These are phyloP conservation scores for Cyclostephanos invisitatus DNA, from an alignment of 108 stramenopile genomes.

Conservation along the genomic window DNA sequence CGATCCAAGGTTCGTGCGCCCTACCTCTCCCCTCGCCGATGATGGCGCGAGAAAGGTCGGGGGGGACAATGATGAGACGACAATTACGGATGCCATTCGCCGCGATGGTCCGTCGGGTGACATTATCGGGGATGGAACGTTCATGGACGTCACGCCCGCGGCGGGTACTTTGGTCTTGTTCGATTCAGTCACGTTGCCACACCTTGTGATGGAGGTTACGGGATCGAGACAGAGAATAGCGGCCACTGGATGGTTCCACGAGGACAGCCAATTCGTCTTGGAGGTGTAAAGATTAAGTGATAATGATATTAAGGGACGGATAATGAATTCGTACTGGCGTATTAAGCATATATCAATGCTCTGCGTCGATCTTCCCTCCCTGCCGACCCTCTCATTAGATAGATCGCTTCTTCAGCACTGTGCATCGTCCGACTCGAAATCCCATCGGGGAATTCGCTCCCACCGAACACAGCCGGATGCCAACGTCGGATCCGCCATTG, in stretches of 20 bases:
- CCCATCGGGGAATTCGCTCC: constrained; percentile 40
- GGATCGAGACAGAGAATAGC: constrained; percentile 50
- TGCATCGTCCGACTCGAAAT: constrained; percentile 38
- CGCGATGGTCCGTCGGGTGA: constrained; percentile 10
- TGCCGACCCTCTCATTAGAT: neutral
- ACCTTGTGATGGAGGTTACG: constrained; percentile 48
- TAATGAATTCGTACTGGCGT: no score
- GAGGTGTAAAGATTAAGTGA: neutral
- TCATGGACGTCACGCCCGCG: constrained; percentile 41
- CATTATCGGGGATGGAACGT: neutral
- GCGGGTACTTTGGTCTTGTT: constrained; percentile 57
- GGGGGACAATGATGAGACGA: neutral
- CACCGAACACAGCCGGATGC: constrained; percentile 19
- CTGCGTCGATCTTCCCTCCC: no score
- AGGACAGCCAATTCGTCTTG: constrained; percentile 47
- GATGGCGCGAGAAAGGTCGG: neutral
- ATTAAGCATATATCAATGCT: no score
- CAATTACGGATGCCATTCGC: neutral
- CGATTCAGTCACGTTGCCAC: constrained; percentile 59
- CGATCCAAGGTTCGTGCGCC: constrained; percentile 45
- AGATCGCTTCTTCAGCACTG: neutral
- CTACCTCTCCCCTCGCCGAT: neutral
- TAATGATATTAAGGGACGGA: neutral
- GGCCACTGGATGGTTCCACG: constrained; percentile 63
- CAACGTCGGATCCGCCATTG: neutral